Conservation (phyloP, 1,284 basidiomycete genomes). For the Coriolopsis trogii region DNA sequence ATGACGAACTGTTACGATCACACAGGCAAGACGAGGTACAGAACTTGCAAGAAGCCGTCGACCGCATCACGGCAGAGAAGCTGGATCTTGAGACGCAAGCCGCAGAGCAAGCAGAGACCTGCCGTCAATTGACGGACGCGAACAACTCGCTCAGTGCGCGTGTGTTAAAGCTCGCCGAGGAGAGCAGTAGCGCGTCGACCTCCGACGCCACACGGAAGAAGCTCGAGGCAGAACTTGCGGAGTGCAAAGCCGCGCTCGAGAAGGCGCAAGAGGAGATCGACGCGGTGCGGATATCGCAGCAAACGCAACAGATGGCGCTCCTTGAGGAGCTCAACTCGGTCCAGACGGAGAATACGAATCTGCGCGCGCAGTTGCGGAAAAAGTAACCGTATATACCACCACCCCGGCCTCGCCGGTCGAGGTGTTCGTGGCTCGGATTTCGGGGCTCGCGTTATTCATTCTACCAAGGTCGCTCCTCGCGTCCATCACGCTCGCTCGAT, state of each 20-base stretch:
- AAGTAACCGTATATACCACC: slow-evolving; percentile 16
- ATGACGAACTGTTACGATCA: slow-evolving; percentile 10
- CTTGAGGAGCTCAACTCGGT: slow-evolving; percentile 79
- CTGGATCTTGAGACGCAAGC: slow-evolving; percentile 70
- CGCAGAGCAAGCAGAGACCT: slow-evolving; percentile 72
- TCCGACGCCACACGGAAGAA: slow-evolving; percentile 49
- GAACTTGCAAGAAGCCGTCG: slow-evolving; percentile 61
- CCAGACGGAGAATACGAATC: slow-evolving; percentile 73
- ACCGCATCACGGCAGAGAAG: slow-evolving; percentile 64
- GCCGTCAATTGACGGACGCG: slow-evolving; percentile 71
- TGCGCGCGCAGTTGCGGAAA: slow-evolving; percentile 67
- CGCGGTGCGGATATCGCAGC: slow-evolving; percentile 64
- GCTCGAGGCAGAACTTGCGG: slow-evolving; percentile 54
- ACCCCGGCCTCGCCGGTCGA: slow-evolving; percentile 13
- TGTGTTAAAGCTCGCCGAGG: slow-evolving; percentile 74
- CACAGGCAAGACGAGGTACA: slow-evolving; percentile 72
- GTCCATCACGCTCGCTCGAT: background rate
- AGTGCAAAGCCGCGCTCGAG: slow-evolving; percentile 47
- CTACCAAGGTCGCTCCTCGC: background rate
- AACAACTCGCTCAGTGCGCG: slow-evolving; percentile 77
- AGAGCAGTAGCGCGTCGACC: slow-evolving; percentile 65
- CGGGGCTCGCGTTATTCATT: too few relatives aligned
- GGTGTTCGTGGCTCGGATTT: background rate
- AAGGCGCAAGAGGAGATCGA: slow-evolving; percentile 40
- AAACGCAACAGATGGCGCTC: slow-evolving; percentile 69